Evolutionary conservation across 768 basidiomycete species (phyloP).

Genomic region (Floccularia luteovirens): DNA sequence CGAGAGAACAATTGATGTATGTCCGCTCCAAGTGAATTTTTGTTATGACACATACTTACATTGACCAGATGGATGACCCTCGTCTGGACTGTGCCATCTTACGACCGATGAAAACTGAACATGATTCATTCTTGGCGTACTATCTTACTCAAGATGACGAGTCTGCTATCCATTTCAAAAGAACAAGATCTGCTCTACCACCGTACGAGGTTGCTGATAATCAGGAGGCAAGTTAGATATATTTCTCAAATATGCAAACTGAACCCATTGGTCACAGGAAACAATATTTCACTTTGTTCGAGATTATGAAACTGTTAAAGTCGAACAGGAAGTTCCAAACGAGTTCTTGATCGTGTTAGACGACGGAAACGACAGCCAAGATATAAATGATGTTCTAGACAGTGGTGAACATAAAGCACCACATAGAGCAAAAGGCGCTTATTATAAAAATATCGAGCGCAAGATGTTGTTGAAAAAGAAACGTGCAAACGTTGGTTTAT

Average conservation of each 20-base stretch:
- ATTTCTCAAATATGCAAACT: not conserved
- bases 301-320: slow-evolving; percentile 83
- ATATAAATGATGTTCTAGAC: slow-evolving; percentile 25
- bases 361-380: slow-evolving; percentile 36
- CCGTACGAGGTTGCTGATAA: slow-evolving; percentile 43
- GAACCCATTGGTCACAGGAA: slow-evolving; percentile 30
- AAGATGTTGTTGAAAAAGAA: slow-evolving; percentile 87
- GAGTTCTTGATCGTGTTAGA: slow-evolving; percentile 76
- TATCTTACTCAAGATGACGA: slow-evolving; percentile 77
- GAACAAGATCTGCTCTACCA: slow-evolving; percentile 32
- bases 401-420: slow-evolving; percentile 17
- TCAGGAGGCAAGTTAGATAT: slow-evolving; percentile 36
- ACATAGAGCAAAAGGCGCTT: slow-evolving; percentile 56
- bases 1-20: slow-evolving; percentile 63
- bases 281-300: slow-evolving; percentile 72
- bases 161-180: slow-evolving; percentile 59
- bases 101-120: slow-evolving; percentile 82
- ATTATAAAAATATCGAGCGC: slow-evolving; percentile 84
- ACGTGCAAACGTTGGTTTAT: slow-evolving; percentile 57
- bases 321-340: slow-evolving; percentile 81
- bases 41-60: not conserved
- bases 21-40: slow-evolving; percentile 13
- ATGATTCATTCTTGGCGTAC: slow-evolving; percentile 83
- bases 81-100: slow-evolving; percentile 81
- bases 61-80: slow-evolving; percentile 60